A percentile compares a stretch with the other conserved stretches of the same genome.
phyloP scores from a whole-genome alignment of 2,329 filamentous ascomycete genomes.

The Sordariomycetes sp. region DNA sequence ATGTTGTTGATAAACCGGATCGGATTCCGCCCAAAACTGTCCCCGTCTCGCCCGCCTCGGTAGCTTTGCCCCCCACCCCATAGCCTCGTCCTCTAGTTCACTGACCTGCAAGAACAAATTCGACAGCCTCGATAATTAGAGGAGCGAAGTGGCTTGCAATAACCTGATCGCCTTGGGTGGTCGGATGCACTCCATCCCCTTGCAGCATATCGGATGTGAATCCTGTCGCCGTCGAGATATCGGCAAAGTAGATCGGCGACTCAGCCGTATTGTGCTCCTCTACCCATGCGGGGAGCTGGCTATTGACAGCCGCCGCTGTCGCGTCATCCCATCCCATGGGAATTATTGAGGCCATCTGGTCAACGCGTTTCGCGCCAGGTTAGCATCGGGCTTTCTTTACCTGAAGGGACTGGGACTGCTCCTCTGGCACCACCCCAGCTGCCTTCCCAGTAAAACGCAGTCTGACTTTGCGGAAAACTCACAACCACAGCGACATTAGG shows the following conservation, averaged over 20 bases:
- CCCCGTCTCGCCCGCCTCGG: too few species aligned
- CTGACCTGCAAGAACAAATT: neutral
- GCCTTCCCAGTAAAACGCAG: neutral
- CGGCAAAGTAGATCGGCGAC: conserved; percentile 27
- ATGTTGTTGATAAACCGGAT: too few species aligned
- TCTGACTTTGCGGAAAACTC: conserved; percentile 6
- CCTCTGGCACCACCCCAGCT: neutral
- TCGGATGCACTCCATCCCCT: conserved; percentile 28
- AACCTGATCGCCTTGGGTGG: conserved; percentile 11
- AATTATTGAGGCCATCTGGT: conserved; percentile 26
- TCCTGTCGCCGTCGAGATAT: conserved; percentile 21
- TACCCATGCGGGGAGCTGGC: conserved; percentile 26
- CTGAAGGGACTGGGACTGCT: neutral
- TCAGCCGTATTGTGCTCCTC: conserved; percentile 18
- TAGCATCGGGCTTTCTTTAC: neutral
- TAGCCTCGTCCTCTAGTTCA: neutral
- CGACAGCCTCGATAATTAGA: conserved; percentile 15
- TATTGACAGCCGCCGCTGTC: conserved; percentile 21
- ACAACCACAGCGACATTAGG: conserved; percentile 28
- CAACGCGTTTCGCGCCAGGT: neutral
- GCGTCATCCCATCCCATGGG: conserved; percentile 19
- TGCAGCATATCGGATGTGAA: conserved; percentile 12
- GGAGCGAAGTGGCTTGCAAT: conserved; percentile 20
- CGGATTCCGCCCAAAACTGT: too few species aligned
- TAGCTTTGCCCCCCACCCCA: neutral